phyloP scores from a whole-genome alignment of 768 basidiomycete genomes.

The Lactarius deliciosus region DNA sequence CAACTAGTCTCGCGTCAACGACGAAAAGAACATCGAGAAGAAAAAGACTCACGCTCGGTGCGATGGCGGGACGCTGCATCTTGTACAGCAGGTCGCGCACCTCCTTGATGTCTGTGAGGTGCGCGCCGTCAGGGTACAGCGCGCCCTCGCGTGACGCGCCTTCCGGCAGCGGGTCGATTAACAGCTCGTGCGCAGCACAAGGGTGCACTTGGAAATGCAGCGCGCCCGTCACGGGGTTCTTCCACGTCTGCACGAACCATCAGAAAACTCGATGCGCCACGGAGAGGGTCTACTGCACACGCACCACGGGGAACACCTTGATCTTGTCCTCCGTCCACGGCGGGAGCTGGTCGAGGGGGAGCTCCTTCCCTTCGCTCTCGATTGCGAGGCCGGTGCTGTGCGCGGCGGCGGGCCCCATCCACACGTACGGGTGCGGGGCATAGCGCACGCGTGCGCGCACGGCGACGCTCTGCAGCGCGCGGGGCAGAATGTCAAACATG shows the following conservation, averaged over 20 bases:
- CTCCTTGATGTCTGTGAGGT: slow-evolving; percentile 67
- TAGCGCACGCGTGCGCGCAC: slow-evolving; percentile 73
- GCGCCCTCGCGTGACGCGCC: slow-evolving; percentile 58
- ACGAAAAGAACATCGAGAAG: neutral
- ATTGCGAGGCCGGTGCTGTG: slow-evolving; percentile 78
- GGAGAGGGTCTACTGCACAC: slow-evolving; percentile 24
- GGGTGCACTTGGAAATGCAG: slow-evolving; percentile 93
- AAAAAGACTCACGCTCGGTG: slow-evolving; percentile 56
- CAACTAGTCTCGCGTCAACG: slow-evolving; percentile 41
- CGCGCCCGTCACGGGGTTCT: slow-evolving; percentile 81
- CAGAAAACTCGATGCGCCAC: slow-evolving; percentile 3
- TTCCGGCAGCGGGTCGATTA: slow-evolving; percentile 71
- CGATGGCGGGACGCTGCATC: slow-evolving; percentile 89
- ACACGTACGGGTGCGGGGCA: slow-evolving; percentile 82
- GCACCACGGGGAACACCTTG: slow-evolving; percentile 67
- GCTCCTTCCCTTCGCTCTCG: slow-evolving; percentile 70
- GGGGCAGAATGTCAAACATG: slow-evolving; percentile 77
- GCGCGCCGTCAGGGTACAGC: slow-evolving; percentile 80
- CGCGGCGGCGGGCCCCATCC: slow-evolving; percentile 77
- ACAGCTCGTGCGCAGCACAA: slow-evolving; percentile 64
- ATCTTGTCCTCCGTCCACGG: slow-evolving; percentile 77
- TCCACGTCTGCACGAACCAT: slow-evolving; percentile 63
- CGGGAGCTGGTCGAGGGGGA: slow-evolving; percentile 64
- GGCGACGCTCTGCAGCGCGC: slow-evolving; percentile 70
- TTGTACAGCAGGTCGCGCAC: slow-evolving; percentile 76